These are phyloP conservation scores for Stramenopiles sp. DNA, from an alignment of 352 stramenopile species.

Conservation along the genomic window DNA sequence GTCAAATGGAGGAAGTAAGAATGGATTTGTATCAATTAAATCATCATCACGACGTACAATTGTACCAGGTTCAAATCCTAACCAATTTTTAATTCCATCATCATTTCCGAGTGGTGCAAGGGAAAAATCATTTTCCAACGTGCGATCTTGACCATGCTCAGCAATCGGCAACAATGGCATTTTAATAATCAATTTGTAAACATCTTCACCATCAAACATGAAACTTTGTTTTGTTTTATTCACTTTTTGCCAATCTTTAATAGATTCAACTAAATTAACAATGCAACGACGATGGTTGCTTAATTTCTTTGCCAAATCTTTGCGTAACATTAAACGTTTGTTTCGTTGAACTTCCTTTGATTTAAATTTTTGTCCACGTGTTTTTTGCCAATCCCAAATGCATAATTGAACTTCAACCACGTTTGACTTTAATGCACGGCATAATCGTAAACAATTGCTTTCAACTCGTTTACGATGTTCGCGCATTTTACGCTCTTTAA, in stretches of 20 bases:
- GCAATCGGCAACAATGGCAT: background rate
- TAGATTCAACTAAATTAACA: background rate
- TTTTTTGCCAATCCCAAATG: slow-evolving; percentile 2
- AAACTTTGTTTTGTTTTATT: background rate
- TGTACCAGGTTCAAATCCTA: background rate
- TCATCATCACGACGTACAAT: background rate
- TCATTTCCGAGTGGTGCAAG: background rate
- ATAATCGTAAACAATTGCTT: background rate
- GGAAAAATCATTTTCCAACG: background rate
- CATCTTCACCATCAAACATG: background rate
- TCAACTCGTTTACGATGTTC: background rate
- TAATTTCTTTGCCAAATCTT: background rate
- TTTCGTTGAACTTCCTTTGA: background rate
- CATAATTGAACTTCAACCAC: background rate
- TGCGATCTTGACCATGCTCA: background rate
- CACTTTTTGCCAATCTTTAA: background rate
- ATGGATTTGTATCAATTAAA: background rate
- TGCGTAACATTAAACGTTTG: background rate
- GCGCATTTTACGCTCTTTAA: background rate
- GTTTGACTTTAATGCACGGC: background rate
- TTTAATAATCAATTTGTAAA: background rate
- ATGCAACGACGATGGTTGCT: background rate
- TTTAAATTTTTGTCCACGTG: background rate
- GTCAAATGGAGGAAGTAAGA: background rate
- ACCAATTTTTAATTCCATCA: background rate